Conservation (phyloP, 208 protist genomes). For the Entamoeba moshkovskii region DNA sequence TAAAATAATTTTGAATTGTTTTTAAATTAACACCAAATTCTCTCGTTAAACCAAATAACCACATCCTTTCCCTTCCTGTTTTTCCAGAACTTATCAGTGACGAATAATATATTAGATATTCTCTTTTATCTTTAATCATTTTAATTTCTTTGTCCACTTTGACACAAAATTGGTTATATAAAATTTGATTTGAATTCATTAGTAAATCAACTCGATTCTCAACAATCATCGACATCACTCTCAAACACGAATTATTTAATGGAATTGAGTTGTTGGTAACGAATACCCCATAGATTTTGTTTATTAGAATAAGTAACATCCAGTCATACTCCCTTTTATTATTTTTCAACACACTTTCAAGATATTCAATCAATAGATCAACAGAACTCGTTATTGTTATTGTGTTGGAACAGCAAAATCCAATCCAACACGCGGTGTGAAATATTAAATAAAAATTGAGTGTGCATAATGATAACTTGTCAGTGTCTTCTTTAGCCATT, state of each 20-base stretch:
- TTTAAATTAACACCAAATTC: neutral
- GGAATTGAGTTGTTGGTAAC: neutral
- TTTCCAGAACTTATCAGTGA: neutral
- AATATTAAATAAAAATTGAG: neutral
- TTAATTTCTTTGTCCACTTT: neutral
- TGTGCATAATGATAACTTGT: neutral
- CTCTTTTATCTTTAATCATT: neutral
- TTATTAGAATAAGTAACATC: neutral
- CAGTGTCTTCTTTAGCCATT: neutral
- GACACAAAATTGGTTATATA: neutral
- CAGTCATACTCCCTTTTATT: neutral
- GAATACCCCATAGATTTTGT: neutral
- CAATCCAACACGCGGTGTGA: neutral
- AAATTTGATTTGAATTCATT: neutral
- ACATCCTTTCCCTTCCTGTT: neutral
- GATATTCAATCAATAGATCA: neutral
- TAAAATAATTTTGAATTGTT: neutral
- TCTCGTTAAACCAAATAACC: neutral
- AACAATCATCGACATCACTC: neutral
- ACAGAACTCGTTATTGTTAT: neutral
- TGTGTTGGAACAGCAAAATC: neutral
- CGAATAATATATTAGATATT: neutral
- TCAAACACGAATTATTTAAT: neutral
- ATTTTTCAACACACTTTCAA: neutral
- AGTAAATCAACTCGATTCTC: neutral